Base-by-base conservation (phyloP, 1,139 yeast species). In the Dujonia santamariae region DNA sequence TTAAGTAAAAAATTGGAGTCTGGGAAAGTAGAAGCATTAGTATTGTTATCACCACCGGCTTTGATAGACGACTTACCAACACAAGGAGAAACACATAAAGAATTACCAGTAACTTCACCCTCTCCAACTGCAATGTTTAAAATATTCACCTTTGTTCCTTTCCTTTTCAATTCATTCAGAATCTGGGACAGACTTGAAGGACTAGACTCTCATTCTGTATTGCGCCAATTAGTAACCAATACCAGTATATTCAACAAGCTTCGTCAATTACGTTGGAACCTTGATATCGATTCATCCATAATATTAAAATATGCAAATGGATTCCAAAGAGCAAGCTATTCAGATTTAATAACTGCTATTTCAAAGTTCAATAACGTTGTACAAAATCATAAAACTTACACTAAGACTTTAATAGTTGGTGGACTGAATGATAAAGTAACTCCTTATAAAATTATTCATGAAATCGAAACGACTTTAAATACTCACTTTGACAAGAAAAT, bases 181-280 rank as follows among this genome's bases (percentile, higher is more conserved):
- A 57, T 67, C 3, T 61, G 74, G 59, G 92, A 84, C 53, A 65
- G 90, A 32, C 46, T 65, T 21, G 82, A 78, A 16, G 94, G 90
- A 1, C 55, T 81, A 14, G 52, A 67, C 25, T 80, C 88, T 33
- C 48, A 59, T 3, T 78, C 86, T 38, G 84, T 80, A 3, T 44
- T 45, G 22, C 61, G 85, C 19, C 78, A 79, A 60, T 64, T 82
- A 15, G 53, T 47, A 13, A 49, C 53, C 1, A 43, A 54, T 6
- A 50, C 63, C 5, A 54, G 58, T 30, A 39, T 59, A 14, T 72
- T 73, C 46, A 66, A 72, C 27, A 69, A 77, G 36, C 53, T 72
- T 30, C 63, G 78, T 23, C 94, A 84, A 52, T 64, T 84, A 31
- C 59, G 88, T 33, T 80, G 87, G 84, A 84, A 85, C 50, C 50